Percentiles rank a stretch among this genome's conserved stretches.
Conservation (phyloP, 2,329 filamentous ascomycete species). For the Talaromyces amestolkiae region DNA sequence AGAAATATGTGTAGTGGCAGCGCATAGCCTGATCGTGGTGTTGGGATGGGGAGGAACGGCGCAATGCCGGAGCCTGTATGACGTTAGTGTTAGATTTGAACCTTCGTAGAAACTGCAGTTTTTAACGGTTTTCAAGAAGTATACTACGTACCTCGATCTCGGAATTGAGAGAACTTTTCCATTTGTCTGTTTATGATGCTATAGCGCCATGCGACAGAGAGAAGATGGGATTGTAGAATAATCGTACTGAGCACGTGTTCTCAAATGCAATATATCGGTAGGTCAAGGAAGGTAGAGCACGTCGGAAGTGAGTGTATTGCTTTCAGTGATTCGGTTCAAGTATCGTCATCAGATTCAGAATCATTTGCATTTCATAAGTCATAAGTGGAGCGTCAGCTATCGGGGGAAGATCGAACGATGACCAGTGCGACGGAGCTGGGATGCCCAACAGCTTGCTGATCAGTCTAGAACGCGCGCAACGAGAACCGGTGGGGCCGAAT, state of each 20-base stretch:
- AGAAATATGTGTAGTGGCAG: conserved; percentile 66
- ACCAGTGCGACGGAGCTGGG: background rate
- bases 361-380: background rate
- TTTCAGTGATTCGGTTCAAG: background rate
- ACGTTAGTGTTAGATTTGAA: background rate
- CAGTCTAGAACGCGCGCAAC: background rate
- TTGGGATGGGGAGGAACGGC: conserved; percentile 82
- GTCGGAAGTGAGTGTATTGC: background rate
- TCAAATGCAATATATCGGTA: background rate
- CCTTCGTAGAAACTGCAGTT: background rate
- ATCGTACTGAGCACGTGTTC: background rate
- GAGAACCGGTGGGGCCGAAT: background rate
- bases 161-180: conserved; percentile 94
- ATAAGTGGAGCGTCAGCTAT: background rate
- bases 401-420: background rate
- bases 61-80: conserved; percentile 83
- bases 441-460: background rate
- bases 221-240: background rate
- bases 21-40: conserved; percentile 61
- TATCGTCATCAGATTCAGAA: background rate
- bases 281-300: background rate
- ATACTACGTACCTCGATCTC: conserved; percentile 69
- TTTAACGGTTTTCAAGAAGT: background rate
- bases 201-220: conserved; percentile 2
- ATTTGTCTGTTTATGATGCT: conserved; percentile 47